Evolutionary conservation across 1,139 yeast species (phyloP), one percentile per base, ranked within the genome.

Genomic region (Hemisphaericaspora subhashii): DNA sequence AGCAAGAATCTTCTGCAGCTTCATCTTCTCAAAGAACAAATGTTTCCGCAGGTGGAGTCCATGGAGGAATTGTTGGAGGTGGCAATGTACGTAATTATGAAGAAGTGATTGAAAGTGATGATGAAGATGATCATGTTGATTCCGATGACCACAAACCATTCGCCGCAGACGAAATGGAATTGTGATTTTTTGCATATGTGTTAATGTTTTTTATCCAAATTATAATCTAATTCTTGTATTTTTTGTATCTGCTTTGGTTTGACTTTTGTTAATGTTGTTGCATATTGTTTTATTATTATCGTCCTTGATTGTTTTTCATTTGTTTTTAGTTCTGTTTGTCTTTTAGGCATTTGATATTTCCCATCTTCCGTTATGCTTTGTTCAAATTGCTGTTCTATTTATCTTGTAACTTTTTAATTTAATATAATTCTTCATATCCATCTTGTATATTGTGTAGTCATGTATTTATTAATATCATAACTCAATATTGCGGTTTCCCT

Each of bases 121-220:
- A 68, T 35, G 78, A 68, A 11, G 74, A 83, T 14, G 81, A 79
- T 40, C 83, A 64, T 36, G 65, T 63, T 38, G 68, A 45, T 25
- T 44, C 41, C 22, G 41, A 46, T 24, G 55, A 52, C 36, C 77
- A 77, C 44, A 74, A 72, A 40, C 87, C 83, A 33, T 80, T 81
- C 58, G 86, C 72, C 10, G 76, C 83, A 12, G 81, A 79, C 39
- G 84, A 81, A 54, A 82, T 83, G 88, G 89, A 83, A 53, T 65
- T 81, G 54, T 81, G 52, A 49, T 31, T n/a, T n/a, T n/a, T n/a
- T n/a, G n/a, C n/a, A n/a, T 3, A 22, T 18, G 24, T 16, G 2
- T 14, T 31, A 31, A 31, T 20, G 33, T 7, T 22, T 18, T 7
- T n/a, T 13, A 9, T n/a, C n/a, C n/a, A n/a, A n/a, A n/a, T n/a